Conservation (phyloP, 345 rosid species). For the Bretschneidera sinensis region DNA sequence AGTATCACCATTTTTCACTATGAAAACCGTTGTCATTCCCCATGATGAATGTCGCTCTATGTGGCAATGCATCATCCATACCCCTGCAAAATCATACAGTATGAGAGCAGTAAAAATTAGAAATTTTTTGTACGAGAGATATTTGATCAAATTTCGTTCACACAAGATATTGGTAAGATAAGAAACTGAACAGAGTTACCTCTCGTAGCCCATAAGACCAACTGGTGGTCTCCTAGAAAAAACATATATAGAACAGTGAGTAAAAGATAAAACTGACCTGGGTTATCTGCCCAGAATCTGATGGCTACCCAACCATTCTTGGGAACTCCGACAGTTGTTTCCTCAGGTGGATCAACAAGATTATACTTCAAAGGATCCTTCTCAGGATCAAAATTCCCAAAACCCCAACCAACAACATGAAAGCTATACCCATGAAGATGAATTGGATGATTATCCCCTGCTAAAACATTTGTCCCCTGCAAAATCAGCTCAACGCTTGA, state of each 20-base stretch:
- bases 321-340: conserved; percentile 35
- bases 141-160: too few species aligned
- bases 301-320: too few species aligned
- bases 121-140: neutral
- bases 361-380: conserved; percentile 30
- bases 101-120: neutral
- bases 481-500: conserved; percentile 35
- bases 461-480: conserved; percentile 39
- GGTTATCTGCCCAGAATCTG: conserved; percentile 30
- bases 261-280: conserved; percentile 23
- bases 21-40: conserved; percentile 42
- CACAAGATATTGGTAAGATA: too few species aligned
- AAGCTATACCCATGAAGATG: conserved; percentile 48
- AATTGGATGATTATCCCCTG: conserved; percentile 38
- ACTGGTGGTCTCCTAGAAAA: neutral
- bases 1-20: conserved; percentile 34
- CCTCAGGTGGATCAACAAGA: conserved; percentile 33
- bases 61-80: conserved; percentile 43
- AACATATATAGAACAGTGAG: neutral
- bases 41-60: conserved; percentile 34
- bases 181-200: too few species aligned
- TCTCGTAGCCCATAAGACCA: neutral
- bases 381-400: conserved; percentile 35
- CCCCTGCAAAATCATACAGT: conserved; percentile 21
- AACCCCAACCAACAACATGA: conserved; percentile 46